Percentiles rank a stretch among this genome's conserved stretches.
phyloP scores from a whole-genome alignment of 768 basidiomycete genomes.

The Pisolithus microcarpus region DNA sequence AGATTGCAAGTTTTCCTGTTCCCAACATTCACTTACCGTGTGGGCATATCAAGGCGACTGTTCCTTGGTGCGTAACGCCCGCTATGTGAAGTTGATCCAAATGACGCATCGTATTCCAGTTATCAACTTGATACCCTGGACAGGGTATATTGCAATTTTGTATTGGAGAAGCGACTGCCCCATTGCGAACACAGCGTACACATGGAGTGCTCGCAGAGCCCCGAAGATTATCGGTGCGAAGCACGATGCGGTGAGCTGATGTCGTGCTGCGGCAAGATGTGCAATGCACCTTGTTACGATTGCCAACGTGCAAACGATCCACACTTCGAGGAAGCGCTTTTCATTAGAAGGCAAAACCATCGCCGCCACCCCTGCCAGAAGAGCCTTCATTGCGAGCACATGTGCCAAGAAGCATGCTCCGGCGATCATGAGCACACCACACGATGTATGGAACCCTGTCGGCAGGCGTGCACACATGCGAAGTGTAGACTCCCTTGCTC shows the following conservation, averaged over 20 bases:
- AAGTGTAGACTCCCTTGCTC: constrained; percentile 44
- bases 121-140: constrained; percentile 39
- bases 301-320: constrained; percentile 35
- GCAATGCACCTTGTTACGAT: constrained; percentile 39
- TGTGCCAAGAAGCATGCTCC: constrained; percentile 44
- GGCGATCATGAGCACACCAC: constrained; percentile 42
- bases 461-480: constrained; percentile 50
- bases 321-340: neutral
- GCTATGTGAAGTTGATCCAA: neutral
- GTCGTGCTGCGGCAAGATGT: constrained; percentile 48
- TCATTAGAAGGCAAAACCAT: constrained; percentile 32
- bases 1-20: constrained; percentile 42
- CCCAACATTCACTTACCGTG: constrained; percentile 47
- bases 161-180: constrained; percentile 38
- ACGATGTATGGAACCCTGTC: constrained; percentile 40
- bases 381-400: constrained; percentile 48
- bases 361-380: constrained; percentile 43
- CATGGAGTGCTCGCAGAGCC: constrained; percentile 43
- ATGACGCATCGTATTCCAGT: constrained; percentile 26
- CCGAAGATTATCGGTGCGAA: constrained; percentile 32
- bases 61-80: constrained; percentile 41
- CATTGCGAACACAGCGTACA: constrained; percentile 47
- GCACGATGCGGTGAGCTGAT: constrained; percentile 37
- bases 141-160: constrained; percentile 35
- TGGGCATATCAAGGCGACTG: constrained; percentile 38